Evolutionary conservation across 1,284 basidiomycete species (phyloP), one percentile per base, ranked within the genome.

Genomic region (Malassezia furfur): DNA sequence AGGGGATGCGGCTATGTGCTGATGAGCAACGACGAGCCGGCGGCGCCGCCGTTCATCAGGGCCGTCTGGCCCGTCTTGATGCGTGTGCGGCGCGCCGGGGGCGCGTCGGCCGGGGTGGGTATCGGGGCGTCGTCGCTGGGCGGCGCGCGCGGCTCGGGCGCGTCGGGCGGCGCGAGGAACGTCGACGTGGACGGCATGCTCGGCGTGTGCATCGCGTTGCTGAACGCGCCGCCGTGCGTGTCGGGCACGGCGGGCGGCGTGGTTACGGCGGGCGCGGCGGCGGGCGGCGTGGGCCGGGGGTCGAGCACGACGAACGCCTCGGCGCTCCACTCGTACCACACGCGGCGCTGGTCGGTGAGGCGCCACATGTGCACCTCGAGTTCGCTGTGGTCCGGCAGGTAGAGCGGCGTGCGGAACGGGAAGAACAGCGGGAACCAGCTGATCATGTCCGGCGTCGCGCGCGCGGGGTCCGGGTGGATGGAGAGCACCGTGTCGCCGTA

Each of bases 381-480:
- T 75, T 98, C 93, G 22, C 87, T 85, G 66, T 88, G 85, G 57
- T 85, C 85, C 11, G 94, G 93, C 0, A 98, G 80, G 73, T 96
- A 96, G 7, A 99, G 77, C 1, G 93, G 89, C 65, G 93, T 87
- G 85, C 91, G 39, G 52, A 78, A 72, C 1, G 93, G 93, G 77
- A 99, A 94, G 78, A 90, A 96, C 32, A 96, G 79, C 0, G 94
- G 94, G 79, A 99, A 99, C 94, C 94, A 99, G 68, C 88, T 93
- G 59, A 96, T 80, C 93, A 98, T 96, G 65, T 96, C 86, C 65
- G 87, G 56, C 87, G 15, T 82, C 77, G 52, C 87, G 83, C 76
- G 86, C 85, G 46, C 85, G 3, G 60, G 83, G 54, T 90, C 84
- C 0, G 94, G 94, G 74, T 96, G 91, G 47, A 94, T 99, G 66